Evolutionary conservation across 2,329 filamentous ascomycete species (phyloP), one percentile per base, ranked within the genome.

Genomic region (Triangularia setosa): DNA sequence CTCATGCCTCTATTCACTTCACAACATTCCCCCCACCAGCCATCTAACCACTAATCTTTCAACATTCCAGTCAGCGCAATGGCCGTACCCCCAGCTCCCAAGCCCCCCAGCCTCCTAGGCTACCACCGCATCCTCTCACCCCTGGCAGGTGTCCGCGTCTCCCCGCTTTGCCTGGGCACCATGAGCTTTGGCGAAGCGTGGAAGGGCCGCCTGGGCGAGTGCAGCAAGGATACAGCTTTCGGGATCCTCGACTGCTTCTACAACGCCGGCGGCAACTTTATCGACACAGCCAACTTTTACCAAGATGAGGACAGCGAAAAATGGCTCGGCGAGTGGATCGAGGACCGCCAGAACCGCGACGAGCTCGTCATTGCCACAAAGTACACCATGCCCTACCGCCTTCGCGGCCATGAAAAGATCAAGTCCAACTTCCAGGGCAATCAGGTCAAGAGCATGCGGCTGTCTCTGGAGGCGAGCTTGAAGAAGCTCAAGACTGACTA

Each of bases 261-360:
- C 24, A 54, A 63, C 3, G 40, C 40, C 40, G 40, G 40, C 40
- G 89, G 89, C 25, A 92, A 91, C 76, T 91, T 91, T 74, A 87
- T 92, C 71, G 89, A 92, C 73, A 90, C 87, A 0, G 72, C 87
- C 64, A 89, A 87, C 77, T 88, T 87, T 74, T 91, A 91, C 75
- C 87, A 90, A 69, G 77, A 79, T 62, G 80, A 79, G 65, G 81
- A 90, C 73, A 85, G 84, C 1, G 89, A 91, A 75, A 75, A 71
- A 60, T 89, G 87, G 85, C 78, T 91, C 64, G 89, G 89, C 33
- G 87, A 90, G 69, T 91, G 88, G 88, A 88, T 90, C 85, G 79
- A 81, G 69, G 81, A 82, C 65, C 83, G 86, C 6, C 80, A 81
- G 16, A 84, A 84, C 65, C 83, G 90, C 23, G 88, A 90, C 69